Evolutionary conservation across 768 basidiomycete genomes (phyloP), one percentile per base, ranked within the genome.

Genomic region (Xerocomellus dryophilus): DNA sequence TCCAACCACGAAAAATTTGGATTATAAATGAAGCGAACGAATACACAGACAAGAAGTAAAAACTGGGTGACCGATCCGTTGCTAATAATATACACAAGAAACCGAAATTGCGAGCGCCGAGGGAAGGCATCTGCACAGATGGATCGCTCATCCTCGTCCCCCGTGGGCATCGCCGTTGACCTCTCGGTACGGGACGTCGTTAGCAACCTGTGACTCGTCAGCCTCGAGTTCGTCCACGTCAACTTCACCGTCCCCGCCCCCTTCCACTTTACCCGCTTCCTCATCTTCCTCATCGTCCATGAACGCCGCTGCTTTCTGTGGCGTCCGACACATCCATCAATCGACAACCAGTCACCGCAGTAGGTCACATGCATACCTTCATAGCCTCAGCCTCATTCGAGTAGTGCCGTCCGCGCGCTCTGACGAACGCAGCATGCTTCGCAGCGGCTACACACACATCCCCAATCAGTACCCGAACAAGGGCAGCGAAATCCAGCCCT

Each of bases 311-410:
- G 89, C 88, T 51, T 78, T 81, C 89, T 91, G 65, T 58, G 7
- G 47, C 8, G 40, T 43, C 61, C 54, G 54, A 39, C 59, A 53
- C 23, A 23, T 6, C 11, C 21, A 43, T 59, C 41, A 31, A 7
- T 51, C 45, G 0, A 29, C 23, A 27, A 2, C 25, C 3, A 0
- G 15, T 15, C 45, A 36, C 15, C 38, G 5, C 9, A 5, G 36
- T 43, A 36, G 32, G 12, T 27, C n/a, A 53, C 4, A 17, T 25
- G 44, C 70, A 43, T 70, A 87, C 90, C 83, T 93, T 93, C 92
- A 94, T 93, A 17, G 90, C 92, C 66, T 93, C 88, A 2, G 89
- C 92, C 66, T 94, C 92, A 47, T 93, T 93, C 6, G 90, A 92
- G 62, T 93, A 93, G 64, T 93, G 92, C 51, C 88, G 78, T 50